phyloP scores from a whole-genome alignment of 345 rosid species.

The Eucalyptus pumila region DNA sequence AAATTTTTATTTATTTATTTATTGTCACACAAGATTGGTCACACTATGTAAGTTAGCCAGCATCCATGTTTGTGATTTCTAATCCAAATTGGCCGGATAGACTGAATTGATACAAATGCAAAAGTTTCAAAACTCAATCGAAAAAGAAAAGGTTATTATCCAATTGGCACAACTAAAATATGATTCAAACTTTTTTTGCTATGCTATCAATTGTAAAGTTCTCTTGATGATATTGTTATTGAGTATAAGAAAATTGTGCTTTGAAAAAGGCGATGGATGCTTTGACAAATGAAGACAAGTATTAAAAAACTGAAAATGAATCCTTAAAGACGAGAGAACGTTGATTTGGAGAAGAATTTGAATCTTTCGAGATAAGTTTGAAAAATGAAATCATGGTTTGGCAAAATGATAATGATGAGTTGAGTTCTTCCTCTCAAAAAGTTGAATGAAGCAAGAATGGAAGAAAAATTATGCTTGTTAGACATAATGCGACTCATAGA shows the following conservation, averaged over 20 bases:
- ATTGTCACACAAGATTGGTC: too few relatives aligned
- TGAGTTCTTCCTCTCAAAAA: not conserved
- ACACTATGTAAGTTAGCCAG: accelerated
- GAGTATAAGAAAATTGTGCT: not conserved
- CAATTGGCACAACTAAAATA: not conserved
- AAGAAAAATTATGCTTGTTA: not conserved
- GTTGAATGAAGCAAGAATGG: not conserved
- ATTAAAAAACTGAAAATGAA: not conserved
- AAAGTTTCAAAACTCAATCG: too few relatives aligned
- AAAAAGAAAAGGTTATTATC: too few relatives aligned
- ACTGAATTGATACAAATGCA: too few relatives aligned
- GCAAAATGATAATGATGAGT: not conserved
- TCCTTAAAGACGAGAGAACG: not conserved
- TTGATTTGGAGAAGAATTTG: not conserved
- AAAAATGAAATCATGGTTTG: not conserved
- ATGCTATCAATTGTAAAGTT: not conserved
- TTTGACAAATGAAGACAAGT: not conserved
- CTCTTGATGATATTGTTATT: not conserved
- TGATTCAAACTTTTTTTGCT: not conserved
- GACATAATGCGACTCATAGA: not conserved
- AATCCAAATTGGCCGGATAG: accelerated
- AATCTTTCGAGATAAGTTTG: not conserved
- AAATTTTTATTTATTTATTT: too few relatives aligned
- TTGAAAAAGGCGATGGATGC: not conserved
- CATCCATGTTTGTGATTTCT: too few relatives aligned